Evolutionary conservation across 78 protist species (phyloP).

Genomic region (Diacronema lutheri): DNA sequence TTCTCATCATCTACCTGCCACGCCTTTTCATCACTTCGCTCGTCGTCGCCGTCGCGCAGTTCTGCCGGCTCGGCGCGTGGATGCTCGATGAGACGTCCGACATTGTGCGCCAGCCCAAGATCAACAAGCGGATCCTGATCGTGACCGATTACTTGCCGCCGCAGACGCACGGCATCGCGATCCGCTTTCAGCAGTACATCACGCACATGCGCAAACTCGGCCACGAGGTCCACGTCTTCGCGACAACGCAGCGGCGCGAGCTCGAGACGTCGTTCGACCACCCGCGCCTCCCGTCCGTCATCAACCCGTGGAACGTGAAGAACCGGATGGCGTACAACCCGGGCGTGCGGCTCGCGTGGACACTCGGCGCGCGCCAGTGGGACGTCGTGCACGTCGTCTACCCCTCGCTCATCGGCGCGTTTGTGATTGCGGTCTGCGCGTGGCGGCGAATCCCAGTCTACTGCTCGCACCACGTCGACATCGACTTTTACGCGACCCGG

Average conservation of each 20-base stretch:
- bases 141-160: slow-evolving; percentile 32
- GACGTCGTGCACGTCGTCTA: slow-evolving; percentile 30
- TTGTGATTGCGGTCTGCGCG: neutral
- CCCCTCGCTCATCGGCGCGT: slow-evolving; percentile 11
- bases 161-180: slow-evolving; percentile 37
- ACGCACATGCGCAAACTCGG: neutral
- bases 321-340: slow-evolving; percentile 19
- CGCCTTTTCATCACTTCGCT: neutral
- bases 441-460: slow-evolving; percentile 13
- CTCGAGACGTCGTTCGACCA: slow-evolving; percentile 7
- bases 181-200: slow-evolving; percentile 23
- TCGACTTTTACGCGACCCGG: neutral
- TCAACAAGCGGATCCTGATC: slow-evolving; percentile 17
- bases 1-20: neutral
- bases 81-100: neutral
- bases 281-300: slow-evolving; percentile 14
- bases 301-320: slow-evolving; percentile 6
- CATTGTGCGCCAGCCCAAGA: neutral
- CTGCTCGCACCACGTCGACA: slow-evolving; percentile 19
- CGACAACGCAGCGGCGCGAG: neutral
- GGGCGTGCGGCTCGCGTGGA: slow-evolving; percentile 23
- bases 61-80: neutral
- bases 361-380: slow-evolving; percentile 7
- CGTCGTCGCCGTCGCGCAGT: neutral
- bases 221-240: slow-evolving; percentile 21